Percentiles rank a stretch among this genome's conserved stretches.
Evolutionary conservation across 2,329 filamentous ascomycete genomes (phyloP).

Genomic region (Monilinia vaccinii-corymbosi): DNA sequence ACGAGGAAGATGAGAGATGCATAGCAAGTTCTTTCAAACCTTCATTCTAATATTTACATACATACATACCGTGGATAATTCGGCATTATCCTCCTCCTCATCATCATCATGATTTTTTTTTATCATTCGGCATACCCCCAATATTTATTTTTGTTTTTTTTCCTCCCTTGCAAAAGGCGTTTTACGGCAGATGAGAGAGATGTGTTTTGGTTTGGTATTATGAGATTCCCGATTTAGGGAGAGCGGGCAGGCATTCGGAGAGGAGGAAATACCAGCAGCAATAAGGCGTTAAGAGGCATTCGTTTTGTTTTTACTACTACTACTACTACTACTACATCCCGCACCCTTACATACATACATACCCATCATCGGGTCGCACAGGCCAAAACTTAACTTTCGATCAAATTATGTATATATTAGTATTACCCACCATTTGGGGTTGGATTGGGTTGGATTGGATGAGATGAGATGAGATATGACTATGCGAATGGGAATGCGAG

Average conservation of each 20-base stretch:
- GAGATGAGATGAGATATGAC: background rate
- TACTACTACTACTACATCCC: no score
- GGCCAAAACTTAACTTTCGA: background rate
- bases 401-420: constrained; percentile 2
- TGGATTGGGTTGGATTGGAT: background rate
- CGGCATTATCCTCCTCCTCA: no score
- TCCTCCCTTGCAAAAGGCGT: background rate
- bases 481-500: background rate
- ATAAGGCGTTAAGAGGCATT: constrained; percentile 4
- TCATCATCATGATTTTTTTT: background rate
- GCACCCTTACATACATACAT: background rate
- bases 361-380: background rate
- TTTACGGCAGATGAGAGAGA: constrained; percentile 1
- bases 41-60: constrained; percentile 1
- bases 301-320: background rate
- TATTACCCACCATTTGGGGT: background rate
- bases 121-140: constrained; percentile 3
- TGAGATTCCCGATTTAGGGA: background rate
- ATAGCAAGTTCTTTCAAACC: background rate
- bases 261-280: constrained; percentile 5
- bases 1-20: background rate
- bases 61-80: background rate
- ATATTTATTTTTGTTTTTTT: background rate
- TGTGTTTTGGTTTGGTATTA: constrained; percentile 1
- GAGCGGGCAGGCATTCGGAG: no score